Evolutionary conservation across 108 stramenopile species (phyloP), one percentile per base, ranked within the genome.

Genomic region (Tribonema minus): DNA sequence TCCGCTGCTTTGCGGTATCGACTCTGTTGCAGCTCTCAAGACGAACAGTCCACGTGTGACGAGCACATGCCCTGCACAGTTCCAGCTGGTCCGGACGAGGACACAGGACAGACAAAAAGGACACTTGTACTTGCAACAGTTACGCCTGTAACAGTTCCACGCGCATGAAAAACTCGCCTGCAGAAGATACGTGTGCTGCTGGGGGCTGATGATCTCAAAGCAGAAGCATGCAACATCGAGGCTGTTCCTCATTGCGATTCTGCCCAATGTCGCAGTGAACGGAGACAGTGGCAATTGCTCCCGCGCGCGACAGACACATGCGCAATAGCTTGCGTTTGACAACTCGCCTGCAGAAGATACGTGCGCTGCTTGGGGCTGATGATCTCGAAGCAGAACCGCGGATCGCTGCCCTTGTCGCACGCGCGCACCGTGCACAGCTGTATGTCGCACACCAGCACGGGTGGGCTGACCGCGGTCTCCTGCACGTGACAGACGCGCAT

Each of bases 121-220:
- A n/a, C n/a, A n/a, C n/a, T n/a, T n/a, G n/a, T n/a, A n/a, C n/a
- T n/a, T n/a, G n/a, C n/a, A n/a, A n/a, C n/a, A n/a, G n/a, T n/a
- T n/a, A n/a, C n/a, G n/a, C n/a, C n/a, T n/a, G n/a, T n/a, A n/a
- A n/a, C n/a, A n/a, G n/a, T n/a, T n/a, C n/a, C n/a, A n/a, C n/a
- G n/a, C n/a, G n/a, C n/a, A n/a, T n/a, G n/a, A n/a, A 32, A 90
- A 91, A 65, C 88, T 67, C 6, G 92, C 93, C 74, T 96, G 95
- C n/a, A 96, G 70, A 75, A 92, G 75, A 40, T 93, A 87, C 30
- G 93, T 89, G 67, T 90, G 88, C 34, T 90, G 90, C 67, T 85
- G 89, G 3, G 95, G 93, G 30, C 91, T 93, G 64, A 93, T 88
- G 29, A 96, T 91, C 80, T 96, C 92, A 81, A 96, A 96, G 62